Conservation (phyloP, 805 yeast genomes). For the Kodamaea nitidulidarum region DNA sequence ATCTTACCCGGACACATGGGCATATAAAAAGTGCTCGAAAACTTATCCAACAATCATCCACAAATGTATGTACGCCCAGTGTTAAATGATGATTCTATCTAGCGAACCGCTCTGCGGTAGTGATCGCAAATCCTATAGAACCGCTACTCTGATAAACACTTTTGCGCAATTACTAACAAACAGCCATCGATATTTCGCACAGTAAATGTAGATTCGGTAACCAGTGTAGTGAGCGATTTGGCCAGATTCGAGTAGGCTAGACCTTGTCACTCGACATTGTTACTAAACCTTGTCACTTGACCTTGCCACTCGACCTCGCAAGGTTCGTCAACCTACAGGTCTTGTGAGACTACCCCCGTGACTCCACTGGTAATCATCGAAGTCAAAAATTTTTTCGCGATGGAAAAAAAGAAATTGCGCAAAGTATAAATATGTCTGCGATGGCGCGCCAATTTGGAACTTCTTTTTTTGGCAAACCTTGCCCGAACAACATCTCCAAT, state of each 20-base stretch:
- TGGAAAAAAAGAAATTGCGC: slow-evolving; percentile 5
- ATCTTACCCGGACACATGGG: neutral
- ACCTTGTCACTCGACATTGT: no score
- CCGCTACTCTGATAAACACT: slow-evolving; percentile 16
- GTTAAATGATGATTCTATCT: slow-evolving; percentile 15
- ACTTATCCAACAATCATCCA: neutral
- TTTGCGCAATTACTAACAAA: slow-evolving; percentile 5
- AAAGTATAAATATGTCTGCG: slow-evolving; percentile 5
- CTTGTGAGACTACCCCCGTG: no score
- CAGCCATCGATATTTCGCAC: neutral
- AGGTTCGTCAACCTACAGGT: no score
- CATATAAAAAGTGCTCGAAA: neutral
- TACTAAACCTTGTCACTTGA: no score
- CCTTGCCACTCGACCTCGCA: no score
- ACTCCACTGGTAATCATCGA: neutral
- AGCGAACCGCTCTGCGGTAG: slow-evolving; percentile 8
- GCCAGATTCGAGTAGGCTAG: no score
- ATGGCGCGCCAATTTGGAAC: slow-evolving; percentile 7
- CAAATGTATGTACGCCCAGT: slow-evolving; percentile 1
- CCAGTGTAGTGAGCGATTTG: no score
- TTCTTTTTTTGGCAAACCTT: slow-evolving; percentile 42
- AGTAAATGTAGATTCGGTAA: neutral
- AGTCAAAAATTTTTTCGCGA: slow-evolving; percentile 13
- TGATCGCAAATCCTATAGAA: slow-evolving; percentile 16
- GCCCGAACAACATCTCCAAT: slow-evolving; percentile 28